Conservation (phyloP, 345 rosid genomes). For the Syzygium grande region DNA sequence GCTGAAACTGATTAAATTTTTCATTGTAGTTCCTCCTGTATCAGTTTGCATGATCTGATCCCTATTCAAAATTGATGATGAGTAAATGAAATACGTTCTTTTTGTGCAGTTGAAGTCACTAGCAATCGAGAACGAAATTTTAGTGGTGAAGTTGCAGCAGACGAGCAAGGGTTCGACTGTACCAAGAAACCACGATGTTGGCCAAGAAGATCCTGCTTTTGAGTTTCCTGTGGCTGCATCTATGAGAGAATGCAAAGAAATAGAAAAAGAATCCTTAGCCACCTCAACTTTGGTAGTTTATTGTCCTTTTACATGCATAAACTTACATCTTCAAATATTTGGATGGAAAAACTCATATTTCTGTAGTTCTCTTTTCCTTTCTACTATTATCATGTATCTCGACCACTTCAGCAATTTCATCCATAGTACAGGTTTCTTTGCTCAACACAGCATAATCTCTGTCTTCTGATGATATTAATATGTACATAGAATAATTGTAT, state of each 20-base stretch:
- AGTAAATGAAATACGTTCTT: background rate
- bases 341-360: background rate
- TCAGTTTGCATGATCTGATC: background rate
- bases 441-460: background rate
- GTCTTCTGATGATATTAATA: background rate
- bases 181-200: conserved; percentile 3
- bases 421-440: background rate
- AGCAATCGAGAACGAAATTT: conserved; percentile 46
- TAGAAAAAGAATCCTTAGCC: conserved; percentile 3
- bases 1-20: background rate
- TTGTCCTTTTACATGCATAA: background rate
- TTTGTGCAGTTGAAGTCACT: conserved; percentile 50
- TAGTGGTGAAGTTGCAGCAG: conserved; percentile 52
- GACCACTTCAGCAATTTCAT: background rate
- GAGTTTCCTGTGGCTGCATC: conserved; percentile 10
- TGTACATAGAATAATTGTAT: background rate
- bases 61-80: background rate
- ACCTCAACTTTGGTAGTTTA: conserved; percentile 26
- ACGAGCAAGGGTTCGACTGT: conserved; percentile 14
- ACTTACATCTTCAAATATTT: background rate
- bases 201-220: conserved; percentile 7
- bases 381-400: background rate
- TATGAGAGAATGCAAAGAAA: conserved; percentile 13
- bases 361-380: background rate
- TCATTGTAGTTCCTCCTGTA: background rate